phyloP scores from a whole-genome alignment of 2,329 filamentous ascomycete genomes.

The Chaetoscypha palmicola region DNA sequence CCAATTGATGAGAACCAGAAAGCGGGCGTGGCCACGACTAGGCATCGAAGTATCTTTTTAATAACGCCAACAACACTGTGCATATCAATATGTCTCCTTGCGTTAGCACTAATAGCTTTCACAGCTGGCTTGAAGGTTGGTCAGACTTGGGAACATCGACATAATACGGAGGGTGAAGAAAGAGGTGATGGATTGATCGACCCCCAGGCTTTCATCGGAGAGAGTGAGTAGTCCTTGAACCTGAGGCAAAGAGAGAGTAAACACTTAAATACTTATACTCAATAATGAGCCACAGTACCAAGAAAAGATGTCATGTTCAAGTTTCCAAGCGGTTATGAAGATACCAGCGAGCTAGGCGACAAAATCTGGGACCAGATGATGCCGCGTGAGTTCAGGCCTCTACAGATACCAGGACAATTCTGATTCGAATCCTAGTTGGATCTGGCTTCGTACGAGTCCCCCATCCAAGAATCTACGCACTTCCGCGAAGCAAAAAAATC shows the following conservation, averaged over 20 bases:
- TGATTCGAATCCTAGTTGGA: constrained; percentile 16
- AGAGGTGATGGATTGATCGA: constrained; percentile 11
- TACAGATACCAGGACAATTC: too few relatives aligned
- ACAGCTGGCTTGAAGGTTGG: constrained; percentile 13
- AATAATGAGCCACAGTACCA: constrained; percentile 14
- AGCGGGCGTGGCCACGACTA: not conserved
- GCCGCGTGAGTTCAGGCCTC: constrained; percentile 24
- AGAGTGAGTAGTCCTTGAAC: constrained; percentile 19
- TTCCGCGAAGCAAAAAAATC: constrained; percentile 25
- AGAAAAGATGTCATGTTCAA: constrained; percentile 22
- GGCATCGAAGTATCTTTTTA: not conserved
- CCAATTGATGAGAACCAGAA: constrained; percentile 12
- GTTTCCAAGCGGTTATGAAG: constrained; percentile 24
- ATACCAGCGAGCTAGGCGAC: constrained; percentile 18
- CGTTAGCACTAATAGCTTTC: constrained; percentile 9
- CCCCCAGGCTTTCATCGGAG: constrained; percentile 16
- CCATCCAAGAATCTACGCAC: constrained; percentile 24
- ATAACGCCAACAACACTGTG: not conserved
- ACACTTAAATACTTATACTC: too few relatives aligned
- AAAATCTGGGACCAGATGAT: constrained; percentile 26
- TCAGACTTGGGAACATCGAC: constrained; percentile 11
- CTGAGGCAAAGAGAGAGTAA: too few relatives aligned
- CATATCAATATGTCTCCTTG: constrained; percentile 5
- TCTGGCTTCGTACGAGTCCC: constrained; percentile 26
- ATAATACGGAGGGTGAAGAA: not conserved